These are phyloP conservation scores for Scutellaria barbata DNA, from an alignment of 257 asterid genomes.

Conservation along the genomic window DNA sequence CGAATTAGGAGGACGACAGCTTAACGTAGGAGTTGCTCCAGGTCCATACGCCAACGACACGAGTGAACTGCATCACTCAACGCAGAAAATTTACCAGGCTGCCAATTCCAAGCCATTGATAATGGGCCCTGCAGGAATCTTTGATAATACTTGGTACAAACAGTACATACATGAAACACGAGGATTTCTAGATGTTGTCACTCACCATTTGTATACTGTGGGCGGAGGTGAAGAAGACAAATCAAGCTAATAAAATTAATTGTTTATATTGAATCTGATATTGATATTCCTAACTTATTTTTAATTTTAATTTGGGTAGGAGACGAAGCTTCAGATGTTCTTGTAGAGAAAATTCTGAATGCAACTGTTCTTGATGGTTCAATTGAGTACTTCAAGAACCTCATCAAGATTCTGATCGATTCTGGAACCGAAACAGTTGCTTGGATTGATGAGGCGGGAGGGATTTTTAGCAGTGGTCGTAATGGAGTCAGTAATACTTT, in stretches of 20 bases:
- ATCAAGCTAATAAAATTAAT: too few relatives aligned
- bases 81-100: background rate
- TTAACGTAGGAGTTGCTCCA: background rate
- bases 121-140: conserved; percentile 1
- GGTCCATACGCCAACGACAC: conserved; percentile 8
- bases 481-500: conserved; percentile 60
- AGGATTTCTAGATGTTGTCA: conserved; percentile 2
- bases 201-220: conserved; percentile 1
- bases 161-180: background rate
- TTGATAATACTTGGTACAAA: background rate
- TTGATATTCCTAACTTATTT: too few relatives aligned
- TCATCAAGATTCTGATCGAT: conserved; percentile 11
- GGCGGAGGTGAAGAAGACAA: background rate
- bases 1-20: conserved; percentile 11
- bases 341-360: background rate
- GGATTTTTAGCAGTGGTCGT: conserved; percentile 40
- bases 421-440: conserved; percentile 31
- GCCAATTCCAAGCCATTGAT: background rate
- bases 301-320: background rate
- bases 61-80: background rate
- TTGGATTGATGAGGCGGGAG: conserved; percentile 47
- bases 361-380: conserved; percentile 4
- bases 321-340: background rate
- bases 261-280: too few relatives aligned
- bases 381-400: background rate